Base-by-base conservation (phyloP, 768 basidiomycete species). In the Lactarius trivialis region DNA sequence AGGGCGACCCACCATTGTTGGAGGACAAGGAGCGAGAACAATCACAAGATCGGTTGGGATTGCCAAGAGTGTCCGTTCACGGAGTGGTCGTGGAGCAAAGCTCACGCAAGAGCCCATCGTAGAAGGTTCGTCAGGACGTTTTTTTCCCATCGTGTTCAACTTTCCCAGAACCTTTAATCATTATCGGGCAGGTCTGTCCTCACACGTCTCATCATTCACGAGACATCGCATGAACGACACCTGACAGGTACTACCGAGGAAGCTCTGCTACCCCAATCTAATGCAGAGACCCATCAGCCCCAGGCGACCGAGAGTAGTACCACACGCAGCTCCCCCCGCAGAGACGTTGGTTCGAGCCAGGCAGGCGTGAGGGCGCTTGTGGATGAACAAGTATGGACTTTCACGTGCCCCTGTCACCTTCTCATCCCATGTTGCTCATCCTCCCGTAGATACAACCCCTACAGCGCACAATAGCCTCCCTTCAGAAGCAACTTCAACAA, bases 1-100 rank as follows among this genome's bases (percentile, higher is more conserved):
- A 15, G 89, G 89, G 2, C 79, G 85, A 67, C 89, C 89, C 9
- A 76, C 78, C 8, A 76, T 77, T 19, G 86, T 81, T 34, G 89
- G 88, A 30, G 88, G 88, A 28, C 73, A 75, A 19, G 88, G 89
- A 19, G 79, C 89, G 26, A 82, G 89, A 58, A 74, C 78, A 43
- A 74, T 87, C 28, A 89, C 88, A 8, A 86, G 81, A 70, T 81
- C 86, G 0, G 67, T 77, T 34, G 82, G 78, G 68, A 58, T 79
- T n/a, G 75, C 80, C 4, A 81, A 75, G 67, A 76, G 69, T 9
- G 82, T 76, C 69, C 78, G 81, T 65, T 72, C 75, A 36, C 88
- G 78, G 70, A 73, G 72, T 50, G 85, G 78, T 67, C 82, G 70
- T 68, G 77, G 76, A 26, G 70, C 79, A 37, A 81, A 81, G 61